Evolutionary conservation across 176 grass and related monocot species (phyloP), one percentile per base, ranked within the genome.

Genomic region (Alopecurus myosuroides): DNA sequence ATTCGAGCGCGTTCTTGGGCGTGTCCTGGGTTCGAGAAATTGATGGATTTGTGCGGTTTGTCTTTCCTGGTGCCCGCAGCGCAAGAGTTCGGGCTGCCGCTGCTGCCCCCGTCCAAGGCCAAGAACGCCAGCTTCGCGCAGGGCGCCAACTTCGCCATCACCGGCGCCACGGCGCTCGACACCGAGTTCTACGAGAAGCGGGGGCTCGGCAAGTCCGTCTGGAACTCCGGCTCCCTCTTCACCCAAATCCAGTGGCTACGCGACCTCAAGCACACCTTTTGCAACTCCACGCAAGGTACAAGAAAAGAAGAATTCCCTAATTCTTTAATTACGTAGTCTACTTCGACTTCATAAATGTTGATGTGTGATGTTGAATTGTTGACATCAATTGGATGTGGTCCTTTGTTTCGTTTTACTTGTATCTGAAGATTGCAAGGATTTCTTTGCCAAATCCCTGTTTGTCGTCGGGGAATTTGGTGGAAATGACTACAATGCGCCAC

Each of bases 181-280:
- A 94, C 88, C 22, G 90, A 89, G 3, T 97, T 92, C 84, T 97
- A 92, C 76, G 31, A 88, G 82, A 88, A 87, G 66, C 25, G 84
- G 8, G 92, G 90, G 18, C 92, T 97, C 39, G 90, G 90, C 14
- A 83, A 57, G 26, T 66, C 36, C 53, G 88, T 97, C 48, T 97
- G 95, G 95, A 89, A 90, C 61, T 94, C 92, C 1, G 95, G 88
- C 36, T 91, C 86, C 13, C 81, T 97, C 77, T 88, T 85, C 92
- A 91, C 87, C 13, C 95, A 97, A 92, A 92, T 97, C 53, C 90
- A 94, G 86, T 97, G 92, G 95, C 69, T 97, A 49, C 88, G 93
- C n/a, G 86, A 91, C 70, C 72, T 94, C 81, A 97, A 91, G 31
- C 90, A 90, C 9, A 91, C 92, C 9, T 25, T 97, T 18, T 97